These are phyloP conservation scores for Breviolum minutum DNA, from an alignment of 73 alveolate species.

Conservation along the genomic window DNA sequence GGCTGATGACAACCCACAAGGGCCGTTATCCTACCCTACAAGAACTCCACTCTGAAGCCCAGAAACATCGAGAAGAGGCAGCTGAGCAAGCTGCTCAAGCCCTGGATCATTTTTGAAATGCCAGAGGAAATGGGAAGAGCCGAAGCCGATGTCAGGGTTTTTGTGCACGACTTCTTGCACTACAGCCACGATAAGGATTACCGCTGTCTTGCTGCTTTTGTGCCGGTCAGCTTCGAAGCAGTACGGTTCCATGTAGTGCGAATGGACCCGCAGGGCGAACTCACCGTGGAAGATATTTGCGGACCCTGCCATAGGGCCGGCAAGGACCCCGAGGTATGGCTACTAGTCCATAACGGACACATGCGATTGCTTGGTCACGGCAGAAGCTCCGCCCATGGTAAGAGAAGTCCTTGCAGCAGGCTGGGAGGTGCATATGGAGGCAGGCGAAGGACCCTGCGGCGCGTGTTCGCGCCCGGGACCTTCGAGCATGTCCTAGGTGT, in stretches of 20 bases:
- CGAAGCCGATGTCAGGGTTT: neutral
- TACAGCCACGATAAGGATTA: neutral
- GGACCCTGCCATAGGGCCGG: neutral
- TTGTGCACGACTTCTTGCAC: neutral
- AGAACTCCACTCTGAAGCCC: neutral
- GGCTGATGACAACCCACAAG: neutral
- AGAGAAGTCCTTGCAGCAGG: neutral
- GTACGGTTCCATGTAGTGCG: neutral
- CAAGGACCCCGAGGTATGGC: too few species aligned
- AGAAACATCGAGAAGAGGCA: neutral
- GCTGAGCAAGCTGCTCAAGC: neutral
- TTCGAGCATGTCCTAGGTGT: neutral
- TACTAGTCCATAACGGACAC: too few species aligned
- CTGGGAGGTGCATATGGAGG: neutral
- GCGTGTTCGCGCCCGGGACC: neutral
- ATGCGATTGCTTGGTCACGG: neutral
- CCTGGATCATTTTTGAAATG: neutral
- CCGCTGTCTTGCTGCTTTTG: neutral
- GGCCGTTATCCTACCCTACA: neutral
- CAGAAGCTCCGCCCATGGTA: neutral
- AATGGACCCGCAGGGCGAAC: neutral
- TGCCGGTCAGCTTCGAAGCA: neutral
- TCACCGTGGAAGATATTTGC: neutral
- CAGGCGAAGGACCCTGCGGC: neutral
- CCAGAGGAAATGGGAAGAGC: neutral